Percentiles rank a stretch among this genome's conserved stretches.
Evolutionary conservation across 106 monocot genomes (phyloP).

Genomic region (Alisma plantagoaquatica): DNA sequence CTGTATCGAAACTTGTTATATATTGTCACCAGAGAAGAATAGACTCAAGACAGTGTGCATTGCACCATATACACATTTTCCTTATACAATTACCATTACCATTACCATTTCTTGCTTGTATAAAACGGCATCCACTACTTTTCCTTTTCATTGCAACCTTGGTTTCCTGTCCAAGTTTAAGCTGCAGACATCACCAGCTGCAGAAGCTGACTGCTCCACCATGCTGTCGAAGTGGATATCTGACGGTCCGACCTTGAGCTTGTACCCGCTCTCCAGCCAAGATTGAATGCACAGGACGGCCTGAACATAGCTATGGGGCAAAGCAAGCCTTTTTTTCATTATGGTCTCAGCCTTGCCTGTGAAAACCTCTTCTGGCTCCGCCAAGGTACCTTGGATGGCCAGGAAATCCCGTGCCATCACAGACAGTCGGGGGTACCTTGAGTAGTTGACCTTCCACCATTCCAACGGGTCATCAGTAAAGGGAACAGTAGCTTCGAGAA

Average conservation of each 20-base stretch:
- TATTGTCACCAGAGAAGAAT: too few relatives aligned
- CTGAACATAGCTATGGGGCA: conserved; percentile 44
- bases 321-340: conserved; percentile 46
- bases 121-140: background rate
- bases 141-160: background rate
- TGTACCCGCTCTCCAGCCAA: conserved; percentile 61
- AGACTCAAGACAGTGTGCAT: too few relatives aligned
- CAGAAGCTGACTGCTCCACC: conserved; percentile 13
- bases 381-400: conserved; percentile 62
- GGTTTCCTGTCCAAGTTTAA: conserved; percentile 1
- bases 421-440: conserved; percentile 70
- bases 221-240: conserved; percentile 57
- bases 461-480: conserved; percentile 58
- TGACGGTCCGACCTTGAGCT: conserved; percentile 43
- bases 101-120: too few relatives aligned
- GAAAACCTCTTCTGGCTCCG: conserved; percentile 70
- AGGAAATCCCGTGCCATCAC: conserved; percentile 81
- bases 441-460: conserved; percentile 75
- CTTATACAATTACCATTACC: too few relatives aligned
- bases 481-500: conserved; percentile 60
- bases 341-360: conserved; percentile 45
- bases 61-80: too few relatives aligned
- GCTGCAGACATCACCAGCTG: background rate
- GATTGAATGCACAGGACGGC: conserved; percentile 50
- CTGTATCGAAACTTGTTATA: too few relatives aligned